These are phyloP conservation scores for Murraya koenigii DNA, from an alignment of 345 rosid genomes.

Conservation along the genomic window DNA sequence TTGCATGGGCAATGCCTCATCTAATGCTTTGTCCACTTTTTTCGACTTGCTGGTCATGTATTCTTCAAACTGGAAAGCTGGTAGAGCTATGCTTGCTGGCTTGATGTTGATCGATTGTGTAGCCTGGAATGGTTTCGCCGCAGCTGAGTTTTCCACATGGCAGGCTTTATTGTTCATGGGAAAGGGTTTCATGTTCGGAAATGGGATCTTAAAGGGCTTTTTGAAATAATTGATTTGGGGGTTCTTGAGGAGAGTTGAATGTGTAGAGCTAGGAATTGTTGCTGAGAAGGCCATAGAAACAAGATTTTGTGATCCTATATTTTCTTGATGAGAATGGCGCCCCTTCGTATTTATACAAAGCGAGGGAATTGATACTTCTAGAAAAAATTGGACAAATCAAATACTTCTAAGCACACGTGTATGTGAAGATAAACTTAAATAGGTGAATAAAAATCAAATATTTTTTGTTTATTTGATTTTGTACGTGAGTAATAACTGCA, in stretches of 20 bases:
- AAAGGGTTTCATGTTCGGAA: too few species aligned
- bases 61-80: conserved; percentile 28
- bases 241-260: background rate
- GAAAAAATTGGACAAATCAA: too few species aligned
- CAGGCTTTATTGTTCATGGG: background rate
- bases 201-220: background rate
- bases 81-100: conserved; percentile 1
- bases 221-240: background rate
- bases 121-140: background rate
- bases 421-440: too few species aligned
- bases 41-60: conserved; percentile 33
- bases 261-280: background rate
- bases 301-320: background rate
- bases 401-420: too few species aligned
- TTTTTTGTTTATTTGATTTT: too few species aligned
- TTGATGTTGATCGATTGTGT: background rate
- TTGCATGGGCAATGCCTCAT: conserved; percentile 46
- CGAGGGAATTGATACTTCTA: too few species aligned
- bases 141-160: background rate
- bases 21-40: conserved; percentile 47
- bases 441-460: too few species aligned
- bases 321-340: background rate
- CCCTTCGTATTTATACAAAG: too few species aligned
- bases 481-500: too few species aligned
- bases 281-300: background rate